Evolutionary conservation across 441 rosid species (phyloP).

Genomic region (Adansonia grandidieri): DNA sequence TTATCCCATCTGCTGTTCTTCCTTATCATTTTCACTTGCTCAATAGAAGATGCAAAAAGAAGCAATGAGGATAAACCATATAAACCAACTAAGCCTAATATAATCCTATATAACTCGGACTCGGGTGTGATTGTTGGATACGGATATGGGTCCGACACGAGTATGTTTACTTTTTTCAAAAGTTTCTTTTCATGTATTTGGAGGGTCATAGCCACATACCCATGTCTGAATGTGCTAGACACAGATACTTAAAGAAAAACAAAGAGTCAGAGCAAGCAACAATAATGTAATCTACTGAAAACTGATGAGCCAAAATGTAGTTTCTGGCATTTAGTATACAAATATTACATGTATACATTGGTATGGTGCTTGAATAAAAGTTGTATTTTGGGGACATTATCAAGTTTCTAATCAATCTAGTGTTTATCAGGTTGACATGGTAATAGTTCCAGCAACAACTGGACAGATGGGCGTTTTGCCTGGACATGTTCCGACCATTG

Average conservation of each 20-base stretch:
- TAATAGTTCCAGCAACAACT: constrained; percentile 87
- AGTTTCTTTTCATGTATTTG: no score
- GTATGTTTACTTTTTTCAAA: no score
- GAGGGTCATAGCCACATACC: no score
- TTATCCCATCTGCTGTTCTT: background rate
- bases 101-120: no score
- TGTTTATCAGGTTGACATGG: constrained; percentile 81
- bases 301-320: background rate
- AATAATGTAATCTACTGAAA: background rate
- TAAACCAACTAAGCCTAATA: background rate
- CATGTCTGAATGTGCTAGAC: no score
- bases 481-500: constrained; percentile 84
- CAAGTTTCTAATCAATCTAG: background rate
- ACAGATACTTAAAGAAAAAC: no score
- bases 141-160: no score
- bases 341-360: background rate
- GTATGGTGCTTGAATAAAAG: background rate
- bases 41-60: background rate
- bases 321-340: background rate
- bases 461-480: constrained; percentile 96
- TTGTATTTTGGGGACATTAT: background rate
- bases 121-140: no score
- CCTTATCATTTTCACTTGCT: background rate
- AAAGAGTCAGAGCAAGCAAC: no score
- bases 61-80: background rate